phyloP scores from a whole-genome alignment of 2,329 filamentous ascomycete genomes.

The Verticillium albo-atrum region DNA sequence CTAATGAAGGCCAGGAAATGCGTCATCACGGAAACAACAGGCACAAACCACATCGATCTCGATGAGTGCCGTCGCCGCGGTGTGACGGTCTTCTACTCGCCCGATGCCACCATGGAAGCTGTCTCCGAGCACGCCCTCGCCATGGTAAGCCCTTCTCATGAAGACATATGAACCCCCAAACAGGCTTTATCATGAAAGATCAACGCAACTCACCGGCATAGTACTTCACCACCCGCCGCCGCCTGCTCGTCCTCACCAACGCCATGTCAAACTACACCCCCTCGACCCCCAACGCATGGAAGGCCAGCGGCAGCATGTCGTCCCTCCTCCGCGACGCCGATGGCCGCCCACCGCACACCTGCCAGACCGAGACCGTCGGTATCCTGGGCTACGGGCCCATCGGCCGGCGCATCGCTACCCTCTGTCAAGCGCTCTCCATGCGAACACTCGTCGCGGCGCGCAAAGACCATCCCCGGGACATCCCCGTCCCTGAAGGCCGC shows the following conservation, averaged over 20 bases:
- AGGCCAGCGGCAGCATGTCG: slow-evolving; percentile 11
- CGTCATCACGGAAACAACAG: slow-evolving; percentile 16
- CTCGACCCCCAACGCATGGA: slow-evolving; percentile 10
- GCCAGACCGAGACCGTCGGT: slow-evolving; percentile 19
- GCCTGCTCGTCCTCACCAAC: slow-evolving; percentile 15
- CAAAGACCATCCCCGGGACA: slow-evolving; percentile 10
- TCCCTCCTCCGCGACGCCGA: slow-evolving; percentile 11
- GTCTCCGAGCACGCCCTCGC: slow-evolving; percentile 18
- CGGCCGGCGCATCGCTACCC: slow-evolving; percentile 16
- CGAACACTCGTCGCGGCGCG: slow-evolving; percentile 16
- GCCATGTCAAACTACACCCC: slow-evolving; percentile 10
- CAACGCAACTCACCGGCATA: not conserved
- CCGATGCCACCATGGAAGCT: slow-evolving; percentile 13
- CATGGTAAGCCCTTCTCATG: slow-evolving; percentile 5
- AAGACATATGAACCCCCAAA: not conserved
- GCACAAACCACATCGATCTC: slow-evolving; percentile 17
- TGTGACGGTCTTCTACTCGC: slow-evolving; percentile 16
- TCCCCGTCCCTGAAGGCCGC: not conserved
- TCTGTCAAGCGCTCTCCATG: slow-evolving; percentile 17
- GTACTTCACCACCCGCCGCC: slow-evolving; percentile 16
- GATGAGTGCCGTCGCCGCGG: slow-evolving; percentile 13
- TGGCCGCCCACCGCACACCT: slow-evolving; percentile 18
- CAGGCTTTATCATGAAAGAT: not conserved
- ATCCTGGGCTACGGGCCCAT: slow-evolving; percentile 21
- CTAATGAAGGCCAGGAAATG: slow-evolving; percentile 11